Conservation (phyloP, 441 rosid species). For the Jatropha podagrica region DNA sequence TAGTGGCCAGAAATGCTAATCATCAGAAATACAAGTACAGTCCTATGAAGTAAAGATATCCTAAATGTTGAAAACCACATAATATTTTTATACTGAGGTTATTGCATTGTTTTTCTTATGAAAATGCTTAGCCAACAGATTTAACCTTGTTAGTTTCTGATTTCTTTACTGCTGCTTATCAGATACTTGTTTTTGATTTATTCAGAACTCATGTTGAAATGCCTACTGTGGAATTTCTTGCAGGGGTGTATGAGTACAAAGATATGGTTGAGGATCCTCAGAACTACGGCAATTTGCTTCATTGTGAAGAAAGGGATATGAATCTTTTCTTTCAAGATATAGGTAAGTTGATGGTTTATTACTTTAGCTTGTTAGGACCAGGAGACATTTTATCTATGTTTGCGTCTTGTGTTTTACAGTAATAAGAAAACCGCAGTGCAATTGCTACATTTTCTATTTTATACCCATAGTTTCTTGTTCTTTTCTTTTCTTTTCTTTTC, state of each 20-base stretch:
- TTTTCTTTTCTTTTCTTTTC: too few species aligned
- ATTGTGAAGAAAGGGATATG: constrained; percentile 19
- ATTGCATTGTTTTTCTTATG: background rate
- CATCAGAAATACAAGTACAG: background rate
- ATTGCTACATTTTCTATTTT: constrained; percentile 7
- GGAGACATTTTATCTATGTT: constrained; percentile 29
- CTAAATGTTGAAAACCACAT: background rate
- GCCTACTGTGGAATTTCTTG: constrained; percentile 13
- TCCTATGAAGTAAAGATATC: background rate
- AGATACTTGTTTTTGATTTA: background rate
- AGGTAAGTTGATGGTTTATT: constrained; percentile 50
- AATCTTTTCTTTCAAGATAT: constrained; percentile 29
- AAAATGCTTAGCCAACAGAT: background rate
- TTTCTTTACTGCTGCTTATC: background rate
- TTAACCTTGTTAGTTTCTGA: background rate
- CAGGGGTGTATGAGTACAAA: constrained; percentile 32
- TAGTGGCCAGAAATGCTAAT: background rate
- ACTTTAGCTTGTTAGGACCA: constrained; percentile 22
- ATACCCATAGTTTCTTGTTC: background rate
- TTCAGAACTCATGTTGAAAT: background rate
- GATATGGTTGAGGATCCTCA: background rate
- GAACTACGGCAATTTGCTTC: constrained; percentile 27
- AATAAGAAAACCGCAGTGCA: constrained; percentile 29
- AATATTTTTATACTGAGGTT: background rate
- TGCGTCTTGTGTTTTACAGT: constrained; percentile 22